These are phyloP conservation scores for Colletotrichum falcatum DNA, from an alignment of 2,329 filamentous ascomycete species.

Conservation along the genomic window DNA sequence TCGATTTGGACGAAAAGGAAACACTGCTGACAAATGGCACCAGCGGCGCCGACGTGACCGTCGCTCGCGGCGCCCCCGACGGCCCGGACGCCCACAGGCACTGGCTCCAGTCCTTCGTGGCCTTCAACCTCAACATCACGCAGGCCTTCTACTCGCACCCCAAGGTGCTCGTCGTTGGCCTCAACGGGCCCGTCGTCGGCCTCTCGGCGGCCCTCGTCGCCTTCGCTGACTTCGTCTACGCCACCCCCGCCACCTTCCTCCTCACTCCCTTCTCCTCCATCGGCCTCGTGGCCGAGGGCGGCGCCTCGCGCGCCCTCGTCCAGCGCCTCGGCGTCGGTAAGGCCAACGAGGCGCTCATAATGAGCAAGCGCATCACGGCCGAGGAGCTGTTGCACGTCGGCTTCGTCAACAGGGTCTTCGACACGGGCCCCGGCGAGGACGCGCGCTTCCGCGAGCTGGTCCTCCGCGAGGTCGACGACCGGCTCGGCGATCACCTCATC, in stretches of 20 bases:
- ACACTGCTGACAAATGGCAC: background rate
- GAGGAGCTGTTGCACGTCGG: conserved; percentile 81
- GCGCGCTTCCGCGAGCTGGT: conserved; percentile 79
- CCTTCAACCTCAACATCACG: conserved; percentile 90
- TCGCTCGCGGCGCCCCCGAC: conserved; percentile 58
- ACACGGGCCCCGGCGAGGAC: conserved; percentile 67
- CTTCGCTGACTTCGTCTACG: conserved; percentile 94
- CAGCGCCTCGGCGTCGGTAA: conserved; percentile 82
- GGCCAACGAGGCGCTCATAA: conserved; percentile 93
- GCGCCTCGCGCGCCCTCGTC: conserved; percentile 82
- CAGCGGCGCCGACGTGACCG: conserved; percentile 84
- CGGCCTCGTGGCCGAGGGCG: conserved; percentile 91
- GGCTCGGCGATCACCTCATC: conserved; percentile 82
- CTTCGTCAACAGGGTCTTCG: conserved; percentile 88
- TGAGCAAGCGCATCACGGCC: conserved; percentile 81
- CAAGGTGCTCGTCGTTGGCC: conserved; percentile 90
- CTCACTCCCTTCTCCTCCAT: conserved; percentile 92
- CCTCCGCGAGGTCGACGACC: conserved; percentile 82
- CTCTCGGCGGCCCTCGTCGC: conserved; percentile 86
- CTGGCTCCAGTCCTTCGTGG: conserved; percentile 78
- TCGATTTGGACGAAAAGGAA: background rate
- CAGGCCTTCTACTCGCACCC: conserved; percentile 93
- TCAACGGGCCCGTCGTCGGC: conserved; percentile 93
- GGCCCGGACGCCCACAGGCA: conserved; percentile 57
- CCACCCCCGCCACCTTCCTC: conserved; percentile 82